phyloP scores from a whole-genome alignment of 257 asterid species.

The Osmanthus fragrans region DNA sequence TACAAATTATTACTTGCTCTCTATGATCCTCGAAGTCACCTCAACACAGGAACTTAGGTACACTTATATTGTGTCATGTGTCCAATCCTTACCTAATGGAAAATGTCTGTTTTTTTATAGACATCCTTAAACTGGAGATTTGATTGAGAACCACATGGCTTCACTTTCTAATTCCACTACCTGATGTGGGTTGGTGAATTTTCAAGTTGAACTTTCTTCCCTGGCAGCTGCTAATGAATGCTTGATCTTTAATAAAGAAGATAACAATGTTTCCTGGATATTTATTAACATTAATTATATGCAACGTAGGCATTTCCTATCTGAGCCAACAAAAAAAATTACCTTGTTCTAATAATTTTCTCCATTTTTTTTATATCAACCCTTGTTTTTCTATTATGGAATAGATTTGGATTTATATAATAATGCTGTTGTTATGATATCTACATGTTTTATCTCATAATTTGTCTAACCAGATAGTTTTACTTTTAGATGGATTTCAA shows the following conservation, averaged over 20 bases:
- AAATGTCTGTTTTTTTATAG: not conserved
- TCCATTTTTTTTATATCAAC: not conserved
- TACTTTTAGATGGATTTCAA: conserved; percentile 79
- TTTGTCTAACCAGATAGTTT: not conserved
- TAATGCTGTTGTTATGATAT: not conserved
- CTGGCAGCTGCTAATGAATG: not conserved
- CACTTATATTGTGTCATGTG: not conserved
- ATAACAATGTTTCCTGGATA: not conserved
- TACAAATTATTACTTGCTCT: not conserved
- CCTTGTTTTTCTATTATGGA: not conserved
- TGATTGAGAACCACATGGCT: not conserved
- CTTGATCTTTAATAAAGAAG: not conserved
- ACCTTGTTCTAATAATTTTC: not conserved
- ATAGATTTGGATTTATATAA: not conserved
- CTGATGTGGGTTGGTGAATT: not conserved
- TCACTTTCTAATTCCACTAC: not conserved
- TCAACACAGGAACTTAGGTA: not conserved
- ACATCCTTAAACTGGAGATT: not conserved
- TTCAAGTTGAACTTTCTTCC: not conserved
- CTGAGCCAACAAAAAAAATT: not conserved
- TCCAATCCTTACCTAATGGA: not conserved
- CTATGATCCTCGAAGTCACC: not conserved
- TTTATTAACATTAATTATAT: not conserved
- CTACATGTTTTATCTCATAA: not conserved
- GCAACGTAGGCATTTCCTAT: not conserved